Base-by-base conservation (phyloP, 805 yeast genomes). In the Candida insectalens region DNA sequence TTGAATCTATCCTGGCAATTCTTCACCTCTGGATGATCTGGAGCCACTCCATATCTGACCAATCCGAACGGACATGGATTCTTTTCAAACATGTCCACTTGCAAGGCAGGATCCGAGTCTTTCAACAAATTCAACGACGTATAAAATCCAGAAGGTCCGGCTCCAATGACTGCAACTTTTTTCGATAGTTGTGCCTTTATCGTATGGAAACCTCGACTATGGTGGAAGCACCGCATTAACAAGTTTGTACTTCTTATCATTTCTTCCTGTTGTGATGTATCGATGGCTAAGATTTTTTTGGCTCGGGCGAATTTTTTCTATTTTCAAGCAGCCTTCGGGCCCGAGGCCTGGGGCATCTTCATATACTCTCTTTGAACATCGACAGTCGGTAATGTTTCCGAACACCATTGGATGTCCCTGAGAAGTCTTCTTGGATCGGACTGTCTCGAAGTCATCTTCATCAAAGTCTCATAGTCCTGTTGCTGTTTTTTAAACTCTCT, bases 81-180 rank as follows among this genome's bases (percentile, higher is more conserved):
- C 41, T 74, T 69, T 49, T 92, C 99, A 62, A 77, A 87, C 55
- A 89, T 65, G 39, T 84, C 92, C 4, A 88, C 65, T 36, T 67
- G 53, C 20, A 44, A 35, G 6, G 32, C 28, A 10, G 45, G 29
- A 8, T 38, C 34, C 12, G 39, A 36, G 8, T 42, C 35, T 37
- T 73, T 73, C 27, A 87, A 59, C 12, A 88, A 59, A 30, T 82
- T 76, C 41, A 79, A 71, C 0, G 87, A 87, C 1, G 96, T 81
- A 55, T 89, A 92, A 50, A 92, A 85, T 1, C 95, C 96, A 1
- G 96, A 88, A 0, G 99, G 98, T 0, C 99, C 99, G 0, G 96
- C 72, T 1, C 98, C 98, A 3, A 92, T 74, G 5, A 92, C 71
- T 0, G 96, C 95, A 8, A 83, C 65, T 36, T 57, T 62, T 32